These are phyloP conservation scores for Gastrolobium bilobum DNA, from an alignment of 306 rosid genomes.

Conservation along the genomic window DNA sequence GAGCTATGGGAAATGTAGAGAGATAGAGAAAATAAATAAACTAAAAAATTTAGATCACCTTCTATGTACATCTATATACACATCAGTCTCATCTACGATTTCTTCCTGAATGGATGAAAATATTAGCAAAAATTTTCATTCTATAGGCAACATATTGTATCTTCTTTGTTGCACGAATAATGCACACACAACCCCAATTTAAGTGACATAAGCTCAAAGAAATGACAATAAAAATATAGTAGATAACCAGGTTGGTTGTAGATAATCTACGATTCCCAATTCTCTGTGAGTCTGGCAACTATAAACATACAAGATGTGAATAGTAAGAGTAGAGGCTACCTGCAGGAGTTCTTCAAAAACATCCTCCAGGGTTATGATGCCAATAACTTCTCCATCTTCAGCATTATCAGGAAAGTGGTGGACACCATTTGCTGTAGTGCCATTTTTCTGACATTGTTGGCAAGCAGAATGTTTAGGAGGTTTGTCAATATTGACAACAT, in stretches of 20 bases:
- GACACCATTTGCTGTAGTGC: constrained; percentile 45
- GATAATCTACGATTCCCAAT: neutral
- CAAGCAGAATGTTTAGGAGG: constrained; percentile 54
- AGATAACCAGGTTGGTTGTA: neutral
- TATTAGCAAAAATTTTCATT: constrained; percentile 55
- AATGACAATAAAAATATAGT: neutral
- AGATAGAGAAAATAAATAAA: constrained; percentile 25
- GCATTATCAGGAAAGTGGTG: constrained; percentile 62
- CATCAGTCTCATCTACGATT: constrained; percentile 98
- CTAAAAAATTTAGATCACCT: constrained; percentile 56
- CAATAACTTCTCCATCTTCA: constrained; percentile 92
- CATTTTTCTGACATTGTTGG: constrained; percentile 43
- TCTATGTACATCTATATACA: constrained; percentile 83
- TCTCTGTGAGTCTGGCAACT: neutral
- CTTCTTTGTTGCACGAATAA: constrained; percentile 18
- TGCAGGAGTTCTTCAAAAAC: constrained; percentile 98
- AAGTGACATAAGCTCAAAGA: constrained; percentile 16
- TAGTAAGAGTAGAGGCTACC: constrained; percentile 56
- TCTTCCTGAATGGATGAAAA: constrained; percentile 76
- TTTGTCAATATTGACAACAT: constrained; percentile 63
- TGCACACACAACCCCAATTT: neutral
- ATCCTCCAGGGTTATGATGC: constrained; percentile 95
- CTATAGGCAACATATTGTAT: constrained; percentile 43
- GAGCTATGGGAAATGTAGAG: neutral
- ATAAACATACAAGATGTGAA: constrained; percentile 8